Evolutionary conservation across 2,329 filamentous ascomycete genomes (phyloP), one percentile per base, ranked within the genome.

Genomic region (Pezicula carpinea): DNA sequence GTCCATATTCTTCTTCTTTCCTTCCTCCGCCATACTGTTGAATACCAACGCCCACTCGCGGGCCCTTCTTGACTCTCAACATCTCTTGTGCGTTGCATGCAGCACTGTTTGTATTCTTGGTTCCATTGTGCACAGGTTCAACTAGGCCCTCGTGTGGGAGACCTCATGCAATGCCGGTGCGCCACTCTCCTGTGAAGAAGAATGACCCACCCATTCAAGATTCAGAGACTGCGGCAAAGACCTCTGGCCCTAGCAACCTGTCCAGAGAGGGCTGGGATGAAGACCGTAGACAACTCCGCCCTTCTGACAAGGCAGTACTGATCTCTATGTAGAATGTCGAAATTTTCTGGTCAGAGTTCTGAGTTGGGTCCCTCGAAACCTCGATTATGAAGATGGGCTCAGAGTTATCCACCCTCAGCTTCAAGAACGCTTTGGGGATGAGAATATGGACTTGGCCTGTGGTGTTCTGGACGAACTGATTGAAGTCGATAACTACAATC

Each of bases 381-480:
- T 68, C 48, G 67, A 70, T 46, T 74, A 74, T 49, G 66, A 66
- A 43, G 71, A 74, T 55, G 70, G 70, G 10, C 61, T 73, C 29
- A 65, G 66, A 39, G 64, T 71, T 46, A 67, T 71, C 21, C 72
- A 73, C 47, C 56, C 71, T 11, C 61, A 72, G 32, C 54, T 73
- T 14, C 62, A 69, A 42, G 67, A 72, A 39, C 67, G 70, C 53
- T 63, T 73, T 32, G 70, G 70, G 7, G 70, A 73, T 41, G 69
- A 72, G 50, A 69, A 70, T 46, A 56, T 73, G 29, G 69, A 71
- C 38, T 54, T 69, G 18, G 67, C 70, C 11, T 66, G 67, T 26
- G 71, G 70, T 5, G 71, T 73, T 4, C 60, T 73, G 6, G 72
- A 74, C 49, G 71, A 74, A 53, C 55, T 73, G 47, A 73, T 74